Percentiles rank a stretch among this genome's conserved stretches.
Evolutionary conservation across 306 rosid species (phyloP).

Genomic region (Biancaea sappan): DNA sequence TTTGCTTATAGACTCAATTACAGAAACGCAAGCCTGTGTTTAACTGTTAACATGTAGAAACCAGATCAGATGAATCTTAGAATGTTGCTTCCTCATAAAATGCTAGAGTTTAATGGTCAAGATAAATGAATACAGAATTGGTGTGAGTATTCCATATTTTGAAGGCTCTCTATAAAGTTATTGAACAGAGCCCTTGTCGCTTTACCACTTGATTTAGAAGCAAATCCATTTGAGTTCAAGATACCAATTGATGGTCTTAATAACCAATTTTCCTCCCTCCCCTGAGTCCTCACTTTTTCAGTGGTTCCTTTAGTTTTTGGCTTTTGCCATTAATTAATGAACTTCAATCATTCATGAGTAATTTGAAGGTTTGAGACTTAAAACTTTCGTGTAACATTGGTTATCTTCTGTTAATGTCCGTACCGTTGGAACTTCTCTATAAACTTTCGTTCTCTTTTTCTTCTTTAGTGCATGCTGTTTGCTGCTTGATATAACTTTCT

Average conservation of each 20-base stretch:
- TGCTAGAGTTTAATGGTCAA: slow-evolving; percentile 15
- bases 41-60: slow-evolving; percentile 3
- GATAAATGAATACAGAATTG: background rate
- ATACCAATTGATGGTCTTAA: background rate
- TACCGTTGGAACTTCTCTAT: background rate
- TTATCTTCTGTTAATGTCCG: background rate
- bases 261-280: background rate
- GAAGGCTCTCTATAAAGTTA: background rate
- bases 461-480: background rate
- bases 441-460: background rate
- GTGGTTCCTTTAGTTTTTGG: background rate
- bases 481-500: slow-evolving; percentile 4
- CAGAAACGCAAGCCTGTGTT: background rate
- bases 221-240: background rate
- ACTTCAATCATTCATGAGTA: background rate
- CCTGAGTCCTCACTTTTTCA: background rate
- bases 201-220: background rate
- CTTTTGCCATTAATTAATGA: background rate
- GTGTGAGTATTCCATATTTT: slow-evolving; percentile 3
- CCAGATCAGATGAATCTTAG: background rate
- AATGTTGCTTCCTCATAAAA: slow-evolving; percentile 13
- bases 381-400: background rate
- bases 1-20: background rate
- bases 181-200: slow-evolving; percentile 7
- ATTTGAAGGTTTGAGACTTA: background rate